Evolutionary conservation across 768 basidiomycete genomes (phyloP), one percentile per base, ranked within the genome.

Genomic region (Termitomyces sp.): DNA sequence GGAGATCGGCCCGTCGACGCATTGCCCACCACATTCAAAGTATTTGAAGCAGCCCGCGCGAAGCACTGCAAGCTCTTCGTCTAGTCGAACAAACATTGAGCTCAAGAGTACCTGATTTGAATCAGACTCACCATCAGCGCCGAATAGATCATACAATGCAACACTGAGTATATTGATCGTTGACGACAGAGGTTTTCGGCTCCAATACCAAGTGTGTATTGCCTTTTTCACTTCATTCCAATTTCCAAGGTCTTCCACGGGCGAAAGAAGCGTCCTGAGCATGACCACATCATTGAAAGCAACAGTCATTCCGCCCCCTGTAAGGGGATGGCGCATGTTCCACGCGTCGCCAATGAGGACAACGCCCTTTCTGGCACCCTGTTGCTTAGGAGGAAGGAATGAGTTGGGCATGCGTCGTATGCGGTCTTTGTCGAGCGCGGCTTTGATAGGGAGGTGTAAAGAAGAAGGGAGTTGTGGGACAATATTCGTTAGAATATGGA

Each of bases 291-390:
- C 97, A 64, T 84, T 79, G 45, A 98, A 74, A 2, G 93, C 94
- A 38, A 98, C 96, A 0, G 94, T 95, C 97, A 99, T 99, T 5
- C 97, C 97, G 11, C 94, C 93, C 5, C 97, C 97, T 0, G 97
- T 99, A 21, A 99, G 78, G 2, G 97, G 97, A 69, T 99, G 97
- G 0, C 97, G 90, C 95, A 98, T 98, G 67, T 98, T 99, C 88
- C 93, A 96, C 2, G 96, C 85, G 66, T 98, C 97, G 1, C 97
- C 97, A 34, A 97, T 76, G 58, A 98, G 83, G 55, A 99, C 73
- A 10, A 83, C 84, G 24, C 92, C 91, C 47, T 84, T 78, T 59
- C 82, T 87, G 17, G 71, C 58, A n/a, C 75, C 76, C 65, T 96
- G 95, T 56, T 84, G 74, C 2, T 86, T 75, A 0, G 94, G 73